A percentile compares a stretch with the other conserved stretches of the same genome.
phyloP scores from a whole-genome alignment of 2,329 filamentous ascomycete species.

The Stemphylium beticola region DNA sequence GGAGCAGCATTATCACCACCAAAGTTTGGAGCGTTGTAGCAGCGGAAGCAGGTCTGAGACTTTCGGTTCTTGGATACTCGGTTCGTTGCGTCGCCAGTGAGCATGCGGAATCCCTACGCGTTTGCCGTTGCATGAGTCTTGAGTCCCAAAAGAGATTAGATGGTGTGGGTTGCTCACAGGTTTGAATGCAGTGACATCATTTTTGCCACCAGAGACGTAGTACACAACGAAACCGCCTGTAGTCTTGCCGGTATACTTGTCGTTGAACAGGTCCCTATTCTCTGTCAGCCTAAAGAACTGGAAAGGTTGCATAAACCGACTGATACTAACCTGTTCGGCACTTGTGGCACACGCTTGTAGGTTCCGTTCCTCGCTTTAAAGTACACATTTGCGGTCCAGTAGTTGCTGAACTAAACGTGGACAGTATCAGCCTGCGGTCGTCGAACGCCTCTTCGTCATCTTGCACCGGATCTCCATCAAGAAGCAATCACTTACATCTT shows the following conservation, averaged over 20 bases:
- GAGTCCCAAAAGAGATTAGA: not conserved
- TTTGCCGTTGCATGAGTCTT: not conserved
- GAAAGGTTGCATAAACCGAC: too few relatives aligned
- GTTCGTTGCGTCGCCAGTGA: constrained; percentile 49
- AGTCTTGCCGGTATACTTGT: constrained; percentile 40
- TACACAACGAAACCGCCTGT: constrained; percentile 56
- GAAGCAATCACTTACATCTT: constrained; percentile 17
- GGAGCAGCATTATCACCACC: constrained; percentile 51
- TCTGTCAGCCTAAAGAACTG: not conserved
- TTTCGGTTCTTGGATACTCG: constrained; percentile 30
- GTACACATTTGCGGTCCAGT: constrained; percentile 45
- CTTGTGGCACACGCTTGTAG: constrained; percentile 40
- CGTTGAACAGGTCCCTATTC: constrained; percentile 45
- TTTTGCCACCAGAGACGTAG: constrained; percentile 53
- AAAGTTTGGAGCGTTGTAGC: constrained; percentile 53
- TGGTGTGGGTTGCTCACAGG: constrained; percentile 8
- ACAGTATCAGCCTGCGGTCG: not conserved
- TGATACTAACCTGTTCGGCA: constrained; percentile 28
- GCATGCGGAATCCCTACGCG: constrained; percentile 57
- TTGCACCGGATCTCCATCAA: not conserved
- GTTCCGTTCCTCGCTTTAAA: constrained; percentile 43
- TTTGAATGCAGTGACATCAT: constrained; percentile 54
- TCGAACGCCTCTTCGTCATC: not conserved
- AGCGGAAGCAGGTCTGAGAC: constrained; percentile 54
- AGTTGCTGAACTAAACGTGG: constrained; percentile 24